Conservation (phyloP, 768 basidiomycete genomes). For the Lentinula detonsa region DNA sequence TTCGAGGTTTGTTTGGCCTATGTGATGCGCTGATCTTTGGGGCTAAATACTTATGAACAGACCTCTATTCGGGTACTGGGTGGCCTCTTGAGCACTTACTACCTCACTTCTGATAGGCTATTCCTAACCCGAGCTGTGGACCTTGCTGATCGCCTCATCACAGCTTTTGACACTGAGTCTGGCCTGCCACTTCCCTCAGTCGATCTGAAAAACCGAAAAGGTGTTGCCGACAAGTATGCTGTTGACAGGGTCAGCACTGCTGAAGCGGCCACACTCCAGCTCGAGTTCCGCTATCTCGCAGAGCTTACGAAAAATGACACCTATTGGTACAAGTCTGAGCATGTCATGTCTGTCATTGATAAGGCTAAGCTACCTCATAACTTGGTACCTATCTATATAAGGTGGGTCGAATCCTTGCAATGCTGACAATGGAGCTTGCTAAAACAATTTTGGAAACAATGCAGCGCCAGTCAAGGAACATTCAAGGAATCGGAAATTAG, state of each 20-base stretch:
- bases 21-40: background rate
- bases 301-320: constrained; percentile 53
- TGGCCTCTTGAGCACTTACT: constrained; percentile 62
- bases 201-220: constrained; percentile 47
- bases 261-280: constrained; percentile 65
- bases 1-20: constrained; percentile 53
- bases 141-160: constrained; percentile 60
- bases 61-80: constrained; percentile 75
- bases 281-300: constrained; percentile 71
- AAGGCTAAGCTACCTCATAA: constrained; percentile 45
- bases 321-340: constrained; percentile 66
- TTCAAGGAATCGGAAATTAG: constrained; percentile 52
- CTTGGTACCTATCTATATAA: constrained; percentile 68
- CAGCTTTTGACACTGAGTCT: constrained; percentile 59
- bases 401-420: constrained; percentile 30
- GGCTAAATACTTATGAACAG: constrained; percentile 25
- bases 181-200: constrained; percentile 61
- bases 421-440: background rate
- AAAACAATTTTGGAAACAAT: background rate
- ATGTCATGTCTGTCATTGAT: constrained; percentile 57
- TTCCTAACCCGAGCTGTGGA: constrained; percentile 60
- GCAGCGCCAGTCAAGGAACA: constrained; percentile 14
- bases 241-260: constrained; percentile 55
- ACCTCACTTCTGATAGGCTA: constrained; percentile 53
- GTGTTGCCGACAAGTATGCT: constrained; percentile 45